Conservation (phyloP, 768 basidiomycete species). For the Boletus huronensis region DNA sequence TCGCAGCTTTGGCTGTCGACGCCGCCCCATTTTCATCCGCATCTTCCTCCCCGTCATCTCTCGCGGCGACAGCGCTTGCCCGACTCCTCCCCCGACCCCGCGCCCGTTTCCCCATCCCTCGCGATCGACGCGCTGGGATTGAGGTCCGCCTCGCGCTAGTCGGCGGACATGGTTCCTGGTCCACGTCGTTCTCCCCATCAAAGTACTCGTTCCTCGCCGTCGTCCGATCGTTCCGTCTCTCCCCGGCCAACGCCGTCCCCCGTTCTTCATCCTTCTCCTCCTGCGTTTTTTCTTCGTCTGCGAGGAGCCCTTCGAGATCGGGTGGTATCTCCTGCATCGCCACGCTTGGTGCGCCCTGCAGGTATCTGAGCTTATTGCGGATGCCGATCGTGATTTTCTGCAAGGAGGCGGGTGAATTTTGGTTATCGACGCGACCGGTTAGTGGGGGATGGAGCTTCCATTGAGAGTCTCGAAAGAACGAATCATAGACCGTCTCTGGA, state of each 20-base stretch:
- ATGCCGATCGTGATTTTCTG: slow-evolving; percentile 86
- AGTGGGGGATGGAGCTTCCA: slow-evolving; percentile 94
- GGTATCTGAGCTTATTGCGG: slow-evolving; percentile 83
- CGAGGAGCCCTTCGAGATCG: slow-evolving; percentile 74
- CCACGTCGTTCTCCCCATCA: slow-evolving; percentile 69
- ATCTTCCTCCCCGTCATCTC: slow-evolving; percentile 39
- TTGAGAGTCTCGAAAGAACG: slow-evolving; percentile 88
- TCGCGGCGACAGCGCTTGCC: slow-evolving; percentile 24
- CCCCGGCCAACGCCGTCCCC: slow-evolving; percentile 52
- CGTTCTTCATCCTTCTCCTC: slow-evolving; percentile 73
- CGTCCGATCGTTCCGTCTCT: slow-evolving; percentile 49
- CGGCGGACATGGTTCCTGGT: slow-evolving; percentile 41
- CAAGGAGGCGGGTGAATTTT: slow-evolving; percentile 77
- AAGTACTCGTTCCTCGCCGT: slow-evolving; percentile 65
- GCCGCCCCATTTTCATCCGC: slow-evolving; percentile 30
- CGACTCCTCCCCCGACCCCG: slow-evolving; percentile 35
- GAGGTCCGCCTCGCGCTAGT: slow-evolving; percentile 16
- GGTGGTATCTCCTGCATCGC: slow-evolving; percentile 96
- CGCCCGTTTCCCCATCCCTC: slow-evolving; percentile 25
- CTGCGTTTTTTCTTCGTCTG: slow-evolving; percentile 61
- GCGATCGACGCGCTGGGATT: slow-evolving; percentile 14
- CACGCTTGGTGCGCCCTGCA: slow-evolving; percentile 95
- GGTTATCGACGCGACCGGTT: slow-evolving; percentile 88
- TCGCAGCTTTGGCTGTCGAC: slow-evolving; percentile 27
- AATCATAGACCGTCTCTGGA: slow-evolving; percentile 85